Evolutionary conservation across 257 asterid genomes (phyloP).

Genomic region (Nicotiana benthamiana): DNA sequence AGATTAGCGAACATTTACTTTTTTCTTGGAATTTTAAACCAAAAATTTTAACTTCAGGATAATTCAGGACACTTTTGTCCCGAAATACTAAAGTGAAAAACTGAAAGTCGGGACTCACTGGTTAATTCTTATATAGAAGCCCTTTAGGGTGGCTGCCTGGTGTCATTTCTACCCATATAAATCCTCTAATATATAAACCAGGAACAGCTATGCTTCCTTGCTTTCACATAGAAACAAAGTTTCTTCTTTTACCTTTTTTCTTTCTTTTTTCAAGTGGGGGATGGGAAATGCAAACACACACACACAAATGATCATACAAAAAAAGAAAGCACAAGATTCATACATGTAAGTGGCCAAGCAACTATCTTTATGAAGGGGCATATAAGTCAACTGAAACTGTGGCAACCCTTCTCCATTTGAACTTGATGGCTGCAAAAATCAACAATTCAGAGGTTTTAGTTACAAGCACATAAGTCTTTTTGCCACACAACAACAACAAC

Average conservation of each 20-base stretch:
- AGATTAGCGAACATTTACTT: too few species aligned
- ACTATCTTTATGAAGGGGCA: slow-evolving; percentile 33
- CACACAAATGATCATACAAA: background rate
- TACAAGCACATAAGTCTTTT: background rate
- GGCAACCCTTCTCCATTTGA: slow-evolving; percentile 36
- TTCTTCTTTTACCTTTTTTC: background rate
- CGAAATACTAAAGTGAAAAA: too few species aligned
- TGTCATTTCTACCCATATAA: too few species aligned
- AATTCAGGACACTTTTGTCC: too few species aligned
- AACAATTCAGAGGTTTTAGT: background rate
- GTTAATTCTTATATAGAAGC: too few species aligned
- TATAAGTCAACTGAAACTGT: slow-evolving; percentile 47
- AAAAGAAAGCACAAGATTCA: slow-evolving; percentile 8
- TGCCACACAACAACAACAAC: background rate
- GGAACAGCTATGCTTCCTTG: background rate
- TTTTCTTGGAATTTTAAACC: too few species aligned
- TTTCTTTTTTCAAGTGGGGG: background rate
- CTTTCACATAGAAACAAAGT: background rate
- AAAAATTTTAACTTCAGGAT: too few species aligned
- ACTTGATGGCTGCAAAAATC: slow-evolving; percentile 37
- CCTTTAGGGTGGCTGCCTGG: too few species aligned
- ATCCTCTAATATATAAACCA: too few species aligned
- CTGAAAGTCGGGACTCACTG: too few species aligned
- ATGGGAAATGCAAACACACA: background rate
- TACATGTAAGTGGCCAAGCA: slow-evolving; percentile 83